phyloP scores from a whole-genome alignment of 148 eudicot genomes.

The Chenopodium album region DNA sequence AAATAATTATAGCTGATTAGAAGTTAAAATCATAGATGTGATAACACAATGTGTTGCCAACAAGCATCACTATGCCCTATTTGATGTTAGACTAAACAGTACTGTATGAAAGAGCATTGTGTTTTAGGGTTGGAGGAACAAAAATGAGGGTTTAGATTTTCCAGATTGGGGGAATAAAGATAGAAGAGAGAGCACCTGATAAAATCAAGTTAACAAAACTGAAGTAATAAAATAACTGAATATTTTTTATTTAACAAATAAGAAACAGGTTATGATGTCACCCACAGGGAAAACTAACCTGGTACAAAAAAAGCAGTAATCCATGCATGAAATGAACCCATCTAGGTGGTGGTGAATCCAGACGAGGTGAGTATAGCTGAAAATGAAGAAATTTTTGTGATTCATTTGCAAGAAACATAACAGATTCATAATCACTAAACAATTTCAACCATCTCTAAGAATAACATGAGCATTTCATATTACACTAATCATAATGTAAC shows the following conservation, averaged over 20 bases:
- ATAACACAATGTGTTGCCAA: too few species aligned
- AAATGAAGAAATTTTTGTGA: constrained; percentile 18
- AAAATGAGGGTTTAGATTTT: not conserved
- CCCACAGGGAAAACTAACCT: constrained; percentile 47
- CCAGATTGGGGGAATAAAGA: not conserved
- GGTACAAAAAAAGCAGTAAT: constrained; percentile 85
- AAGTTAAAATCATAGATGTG: too few species aligned
- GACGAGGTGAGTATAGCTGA: constrained; percentile 92
- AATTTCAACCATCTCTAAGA: not conserved
- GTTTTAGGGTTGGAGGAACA: not conserved
- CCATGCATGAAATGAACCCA: constrained; percentile 98
- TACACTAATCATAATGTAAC: not conserved
- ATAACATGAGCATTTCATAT: not conserved
- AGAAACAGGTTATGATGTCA: not conserved
- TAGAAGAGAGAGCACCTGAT: too few species aligned
- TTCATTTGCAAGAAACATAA: constrained; percentile 3
- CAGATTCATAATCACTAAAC: not conserved
- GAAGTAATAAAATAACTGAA: not conserved
- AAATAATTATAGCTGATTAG: too few species aligned
- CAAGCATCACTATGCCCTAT: not conserved
- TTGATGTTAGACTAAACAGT: not conserved
- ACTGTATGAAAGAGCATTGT: not conserved
- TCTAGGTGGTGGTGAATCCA: constrained; percentile 96
- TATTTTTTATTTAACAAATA: not conserved
- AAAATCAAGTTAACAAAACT: not conserved